A percentile compares a stretch with the other conserved stretches of the same genome.
Conservation (phyloP, 2,329 filamentous ascomycete species). For the Sporothrix inflata region DNA sequence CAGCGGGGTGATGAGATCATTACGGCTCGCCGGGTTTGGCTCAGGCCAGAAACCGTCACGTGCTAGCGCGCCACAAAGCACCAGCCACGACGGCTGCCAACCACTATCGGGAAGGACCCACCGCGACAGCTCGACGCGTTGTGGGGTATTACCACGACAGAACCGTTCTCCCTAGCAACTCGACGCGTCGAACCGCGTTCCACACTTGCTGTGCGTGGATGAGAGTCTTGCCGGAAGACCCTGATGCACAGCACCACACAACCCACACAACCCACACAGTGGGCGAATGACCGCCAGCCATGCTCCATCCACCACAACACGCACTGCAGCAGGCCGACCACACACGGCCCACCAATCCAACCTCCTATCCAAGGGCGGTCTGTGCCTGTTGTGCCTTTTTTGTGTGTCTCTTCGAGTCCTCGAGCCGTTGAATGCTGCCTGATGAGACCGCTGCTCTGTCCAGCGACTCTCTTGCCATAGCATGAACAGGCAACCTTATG, state of each 20-base stretch:
- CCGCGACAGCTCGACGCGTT: conserved; percentile 25
- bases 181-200: conserved; percentile 26
- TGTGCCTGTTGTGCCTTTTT: conserved; percentile 4
- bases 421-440: not conserved
- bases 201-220: not conserved
- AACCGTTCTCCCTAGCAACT: conserved; percentile 8
- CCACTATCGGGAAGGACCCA: conserved; percentile 13
- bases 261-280: conserved; percentile 7
- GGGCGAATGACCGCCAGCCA: not conserved
- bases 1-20: conserved; percentile 23
- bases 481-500: conserved; percentile 40
- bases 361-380: conserved; percentile 7
- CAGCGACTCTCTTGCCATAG: conserved; percentile 24
- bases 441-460: not conserved
- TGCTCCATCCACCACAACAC: not conserved
- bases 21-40: not conserved
- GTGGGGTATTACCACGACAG: conserved; percentile 18
- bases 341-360: conserved; percentile 16
- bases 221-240: not conserved
- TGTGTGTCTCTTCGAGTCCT: not conserved
- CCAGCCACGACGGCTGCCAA: conserved; percentile 6
- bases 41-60: not conserved
- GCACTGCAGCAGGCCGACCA: not conserved
- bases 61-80: conserved; percentile 5
- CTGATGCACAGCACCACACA: not conserved